A percentile compares a stretch with the other conserved stretches of the same genome.
Conservation (phyloP, 345 rosid species). For the Salix exigua region DNA sequence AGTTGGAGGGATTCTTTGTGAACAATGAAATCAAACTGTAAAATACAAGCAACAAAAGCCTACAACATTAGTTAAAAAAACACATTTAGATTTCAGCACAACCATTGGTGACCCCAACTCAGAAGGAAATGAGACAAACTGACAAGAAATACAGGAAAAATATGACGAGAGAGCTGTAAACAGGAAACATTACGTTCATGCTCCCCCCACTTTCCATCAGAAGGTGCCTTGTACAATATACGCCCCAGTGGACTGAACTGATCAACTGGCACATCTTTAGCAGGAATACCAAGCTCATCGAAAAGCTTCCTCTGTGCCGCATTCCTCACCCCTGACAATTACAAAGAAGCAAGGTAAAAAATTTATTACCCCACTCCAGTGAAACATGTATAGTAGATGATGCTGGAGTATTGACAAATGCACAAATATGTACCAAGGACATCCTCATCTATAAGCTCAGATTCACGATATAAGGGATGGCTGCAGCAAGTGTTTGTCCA, state of each 20-base stretch:
- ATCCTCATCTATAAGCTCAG: constrained; percentile 72
- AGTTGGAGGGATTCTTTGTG: background rate
- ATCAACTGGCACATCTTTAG: constrained; percentile 86
- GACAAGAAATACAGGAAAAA: too few species aligned
- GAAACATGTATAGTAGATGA: background rate
- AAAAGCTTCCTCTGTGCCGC: constrained; percentile 98
- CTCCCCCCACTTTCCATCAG: constrained; percentile 98
- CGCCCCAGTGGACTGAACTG: constrained; percentile 74
- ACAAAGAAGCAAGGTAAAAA: background rate
- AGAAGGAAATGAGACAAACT: background rate
- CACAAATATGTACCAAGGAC: constrained; percentile 52
- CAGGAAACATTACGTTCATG: constrained; percentile 66
- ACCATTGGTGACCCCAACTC: too few species aligned
- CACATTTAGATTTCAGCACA: too few species aligned
- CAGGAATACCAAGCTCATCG: constrained; percentile 91
- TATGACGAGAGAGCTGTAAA: background rate
- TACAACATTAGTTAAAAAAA: background rate
- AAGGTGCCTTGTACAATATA: constrained; percentile 91
- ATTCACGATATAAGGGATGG: constrained; percentile 87
- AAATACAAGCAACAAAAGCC: background rate
- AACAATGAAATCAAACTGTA: background rate
- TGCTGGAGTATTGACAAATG: background rate
- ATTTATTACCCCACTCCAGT: background rate
- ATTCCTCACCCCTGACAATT: constrained; percentile 73
- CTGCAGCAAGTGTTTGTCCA: constrained; percentile 99